These are phyloP conservation scores for Cercospora sp. DNA, from an alignment of 2,329 filamentous ascomycete genomes.

Conservation along the genomic window DNA sequence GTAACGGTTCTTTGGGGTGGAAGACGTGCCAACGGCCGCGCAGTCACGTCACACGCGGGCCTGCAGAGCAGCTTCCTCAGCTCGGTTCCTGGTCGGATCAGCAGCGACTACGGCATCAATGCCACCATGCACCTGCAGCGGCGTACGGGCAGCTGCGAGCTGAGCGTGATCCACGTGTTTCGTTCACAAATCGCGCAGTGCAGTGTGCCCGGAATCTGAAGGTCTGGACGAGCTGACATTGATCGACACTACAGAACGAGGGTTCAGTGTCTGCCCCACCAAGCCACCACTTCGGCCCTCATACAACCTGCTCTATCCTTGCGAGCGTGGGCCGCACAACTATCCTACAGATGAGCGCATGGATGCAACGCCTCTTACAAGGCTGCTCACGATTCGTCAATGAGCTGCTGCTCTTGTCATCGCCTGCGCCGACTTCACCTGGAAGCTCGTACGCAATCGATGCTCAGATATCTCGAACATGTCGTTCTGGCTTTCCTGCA, in stretches of 20 bases:
- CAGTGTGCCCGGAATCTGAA: not conserved
- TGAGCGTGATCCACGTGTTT: not conserved
- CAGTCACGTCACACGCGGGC: not conserved
- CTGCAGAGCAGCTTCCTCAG: not conserved
- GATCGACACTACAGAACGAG: slow-evolving; percentile 8
- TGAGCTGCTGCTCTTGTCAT: not conserved
- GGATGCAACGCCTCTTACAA: not conserved
- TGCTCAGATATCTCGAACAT: not conserved
- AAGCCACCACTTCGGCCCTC: not conserved
- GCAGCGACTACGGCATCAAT: not conserved
- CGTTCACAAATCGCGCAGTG: not conserved
- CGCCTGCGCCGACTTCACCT: not conserved
- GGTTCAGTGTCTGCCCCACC: slow-evolving; percentile 4
- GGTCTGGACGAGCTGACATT: not conserved
- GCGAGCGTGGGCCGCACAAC: not conserved
- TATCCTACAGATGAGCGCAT: not conserved
- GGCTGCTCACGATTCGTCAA: not conserved
- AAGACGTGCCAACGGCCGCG: not conserved
- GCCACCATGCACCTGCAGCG: not conserved
- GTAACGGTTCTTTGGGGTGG: not conserved
- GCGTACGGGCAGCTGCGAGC: not conserved
- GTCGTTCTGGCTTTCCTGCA: not conserved
- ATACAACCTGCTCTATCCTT: not conserved
- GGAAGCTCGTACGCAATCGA: not conserved
- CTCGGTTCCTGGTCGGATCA: not conserved